Base-by-base conservation (phyloP, 2,329 filamentous ascomycete genomes). In the Clonostachys rosea region DNA sequence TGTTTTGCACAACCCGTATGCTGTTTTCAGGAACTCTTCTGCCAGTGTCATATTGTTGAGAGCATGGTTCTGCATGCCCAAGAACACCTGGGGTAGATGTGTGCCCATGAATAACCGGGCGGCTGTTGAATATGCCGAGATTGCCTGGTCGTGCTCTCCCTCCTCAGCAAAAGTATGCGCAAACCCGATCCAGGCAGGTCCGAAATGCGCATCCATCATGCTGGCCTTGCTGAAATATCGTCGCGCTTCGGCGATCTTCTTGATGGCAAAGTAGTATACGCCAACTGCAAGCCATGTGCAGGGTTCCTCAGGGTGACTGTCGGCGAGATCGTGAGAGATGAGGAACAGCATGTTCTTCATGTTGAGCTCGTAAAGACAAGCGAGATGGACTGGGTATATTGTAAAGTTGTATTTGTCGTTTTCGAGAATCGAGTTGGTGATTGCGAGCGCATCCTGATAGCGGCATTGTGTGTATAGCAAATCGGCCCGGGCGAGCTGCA, bases 51-150 rank as follows among this genome's bases (percentile, higher is more conserved):
- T 89, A 59, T 99, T 97, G 66, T 95, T 95, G 50, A 99, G 78
- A 16, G 92, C 90, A 43, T 97, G 85, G 66, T 99, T 95, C 65
- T 99, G 95, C 94, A 99, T 99, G 7, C 95, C 94, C 24, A 99
- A 73, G 64, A 97, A 99, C 4, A 99, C 81, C 60, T 96, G 92
- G 1, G 94, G 94, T 2, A 99, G 76, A 64, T 99, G 95, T 1
- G 92, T 97, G 37, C 94, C 94, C 74, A 96, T 95, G 67, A 99
- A 99, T 1, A 99, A 73, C 37, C 94, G 81, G 3, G 92, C 92
- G 1, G 94, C 94, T 1, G 94, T 99, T 33, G 89, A 95, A 69
- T 99, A 99, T 1, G 95, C 94, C 9, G 91, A 95, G 52, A 99
- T 96, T 43, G 94, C 94, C 69, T 99, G 94, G 64, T 99, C 94